Base-by-base conservation (phyloP, 1,284 basidiomycete genomes). In the Microbotryum intermedium region DNA sequence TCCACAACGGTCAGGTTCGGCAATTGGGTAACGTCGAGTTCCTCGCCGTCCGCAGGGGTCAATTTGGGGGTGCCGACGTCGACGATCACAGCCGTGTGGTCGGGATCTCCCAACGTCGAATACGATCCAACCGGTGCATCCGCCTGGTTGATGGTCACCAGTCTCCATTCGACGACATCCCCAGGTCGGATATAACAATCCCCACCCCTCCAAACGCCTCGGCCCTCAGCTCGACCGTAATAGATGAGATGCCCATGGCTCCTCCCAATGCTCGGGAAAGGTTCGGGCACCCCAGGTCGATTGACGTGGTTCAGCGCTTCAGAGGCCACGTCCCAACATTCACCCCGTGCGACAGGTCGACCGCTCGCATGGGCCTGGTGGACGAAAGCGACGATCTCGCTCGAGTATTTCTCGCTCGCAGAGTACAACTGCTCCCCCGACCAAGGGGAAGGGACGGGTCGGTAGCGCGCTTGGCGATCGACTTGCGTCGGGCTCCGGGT, bases 171-270 rank as follows among this genome's bases (percentile, higher is more conserved):
- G 45, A 81, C 77, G 55, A 83, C 79, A 65, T 83, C 82, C 11
- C 82, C 82, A 48, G 80, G 70, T 13, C 81, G 73, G 8, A 83
- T 75, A 20, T 78, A 74, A 62, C 77, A 76, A 66, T 83, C 81
- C 1, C 79, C 80, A 6, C 81, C 81, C 23, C 79, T 71, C 82
- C 82, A 83, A 7, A 74, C 42, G 10, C 60, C 54, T 26, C 59
- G 49, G 1, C 52, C 59, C 34, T 42, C 55, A 21, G 78, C 79
- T 43, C 71, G 72, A 10, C 77, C 80, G 53, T 76, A 75, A 64
- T 76, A 83, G 58, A 83, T 77, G 43, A 83, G 74, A 65, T 82
- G 80, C 0, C 82, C 82, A 62, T 83, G 82, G 39, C 80, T 82
- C 54, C 80, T 76, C 50, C 75, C 75, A 30, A 80, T 75, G 62